These are phyloP conservation scores for Fusarium transvaalense DNA, from an alignment of 2,329 filamentous ascomycete species.

Conservation along the genomic window DNA sequence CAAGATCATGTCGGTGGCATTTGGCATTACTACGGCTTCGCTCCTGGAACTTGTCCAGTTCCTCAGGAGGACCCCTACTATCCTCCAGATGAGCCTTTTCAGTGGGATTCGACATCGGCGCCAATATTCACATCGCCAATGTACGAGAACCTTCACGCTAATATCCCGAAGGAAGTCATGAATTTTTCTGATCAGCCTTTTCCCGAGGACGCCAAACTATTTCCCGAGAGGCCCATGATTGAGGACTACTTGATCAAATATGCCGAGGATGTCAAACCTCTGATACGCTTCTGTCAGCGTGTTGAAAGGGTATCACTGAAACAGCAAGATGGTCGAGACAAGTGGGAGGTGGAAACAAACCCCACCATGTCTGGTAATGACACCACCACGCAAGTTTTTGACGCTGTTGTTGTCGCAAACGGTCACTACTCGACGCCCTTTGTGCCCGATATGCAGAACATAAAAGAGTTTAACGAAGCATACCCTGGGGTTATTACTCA, in stretches of 20 bases:
- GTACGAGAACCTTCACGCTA: slow-evolving; percentile 86
- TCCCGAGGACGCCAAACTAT: slow-evolving; percentile 73
- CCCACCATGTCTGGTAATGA: slow-evolving; percentile 61
- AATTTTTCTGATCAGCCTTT: slow-evolving; percentile 79
- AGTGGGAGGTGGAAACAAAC: slow-evolving; percentile 72
- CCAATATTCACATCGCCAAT: slow-evolving; percentile 84
- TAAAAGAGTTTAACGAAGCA: slow-evolving; percentile 68
- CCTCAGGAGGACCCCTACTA: slow-evolving; percentile 77
- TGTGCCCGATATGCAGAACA: slow-evolving; percentile 72
- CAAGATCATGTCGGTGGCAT: slow-evolving; percentile 81
- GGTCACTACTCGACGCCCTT: slow-evolving; percentile 80
- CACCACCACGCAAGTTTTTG: slow-evolving; percentile 66
- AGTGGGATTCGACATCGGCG: slow-evolving; percentile 54
- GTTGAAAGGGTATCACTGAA: slow-evolving; percentile 69
- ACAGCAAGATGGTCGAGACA: slow-evolving; percentile 52
- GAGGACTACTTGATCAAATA: slow-evolving; percentile 81
- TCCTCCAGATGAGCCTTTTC: slow-evolving; percentile 73
- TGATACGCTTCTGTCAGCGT: slow-evolving; percentile 78
- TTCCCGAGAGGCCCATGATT: slow-evolving; percentile 79
- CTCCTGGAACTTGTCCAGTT: slow-evolving; percentile 63
- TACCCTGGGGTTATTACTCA: slow-evolving; percentile 75
- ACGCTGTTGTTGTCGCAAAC: slow-evolving; percentile 80
- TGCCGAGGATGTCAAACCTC: slow-evolving; percentile 72
- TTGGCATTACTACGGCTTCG: slow-evolving; percentile 80
- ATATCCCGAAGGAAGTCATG: slow-evolving; percentile 88